These are phyloP conservation scores for Amauroascus niger DNA, from an alignment of 2,329 filamentous ascomycete species.

Conservation along the genomic window DNA sequence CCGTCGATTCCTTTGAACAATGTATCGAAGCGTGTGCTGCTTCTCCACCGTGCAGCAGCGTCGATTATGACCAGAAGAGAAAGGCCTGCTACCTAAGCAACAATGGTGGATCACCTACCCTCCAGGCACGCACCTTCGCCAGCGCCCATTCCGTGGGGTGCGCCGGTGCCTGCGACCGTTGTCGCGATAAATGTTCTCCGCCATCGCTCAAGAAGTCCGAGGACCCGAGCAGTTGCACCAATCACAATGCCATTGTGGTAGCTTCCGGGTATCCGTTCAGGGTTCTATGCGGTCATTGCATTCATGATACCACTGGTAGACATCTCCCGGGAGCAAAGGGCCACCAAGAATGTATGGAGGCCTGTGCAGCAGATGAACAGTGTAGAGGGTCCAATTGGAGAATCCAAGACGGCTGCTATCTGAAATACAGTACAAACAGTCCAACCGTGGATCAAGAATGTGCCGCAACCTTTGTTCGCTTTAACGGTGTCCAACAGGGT, in stretches of 20 bases:
- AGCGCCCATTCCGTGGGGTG: not conserved
- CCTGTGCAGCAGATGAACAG: not conserved
- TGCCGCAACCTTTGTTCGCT: not conserved
- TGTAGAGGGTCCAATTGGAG: not conserved
- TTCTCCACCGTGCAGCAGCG: not conserved
- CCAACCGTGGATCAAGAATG: not conserved
- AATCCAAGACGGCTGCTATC: not conserved
- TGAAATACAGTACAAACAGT: not conserved
- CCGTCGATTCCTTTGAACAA: not conserved
- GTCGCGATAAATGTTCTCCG: not conserved
- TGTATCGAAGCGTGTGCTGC: not conserved
- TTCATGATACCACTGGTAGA: not conserved
- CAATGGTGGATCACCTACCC: not conserved
- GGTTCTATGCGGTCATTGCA: not conserved
- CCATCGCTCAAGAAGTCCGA: not conserved
- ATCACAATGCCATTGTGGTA: not conserved
- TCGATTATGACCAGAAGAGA: not conserved
- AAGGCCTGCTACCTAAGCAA: not conserved
- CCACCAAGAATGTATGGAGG: not conserved
- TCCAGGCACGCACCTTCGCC: not conserved
- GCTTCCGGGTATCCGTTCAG: not conserved
- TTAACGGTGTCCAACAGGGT: not conserved
- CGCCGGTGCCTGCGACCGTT: not conserved
- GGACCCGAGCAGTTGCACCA: not conserved
- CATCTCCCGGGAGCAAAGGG: not conserved